phyloP scores from a whole-genome alignment of 1,139 yeast genomes.

The Candida albicans region DNA sequence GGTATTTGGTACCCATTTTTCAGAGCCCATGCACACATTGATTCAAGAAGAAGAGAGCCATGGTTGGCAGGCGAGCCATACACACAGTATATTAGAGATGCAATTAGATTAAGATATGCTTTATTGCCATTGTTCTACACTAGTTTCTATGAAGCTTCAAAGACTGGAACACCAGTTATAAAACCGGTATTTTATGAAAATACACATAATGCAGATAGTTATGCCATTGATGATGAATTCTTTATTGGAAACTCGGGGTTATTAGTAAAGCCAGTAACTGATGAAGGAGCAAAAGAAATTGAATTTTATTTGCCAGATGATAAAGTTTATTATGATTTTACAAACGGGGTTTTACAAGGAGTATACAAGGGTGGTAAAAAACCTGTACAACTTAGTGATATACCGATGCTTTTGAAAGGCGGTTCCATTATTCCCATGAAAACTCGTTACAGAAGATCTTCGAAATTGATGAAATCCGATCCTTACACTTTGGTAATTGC shows the following conservation, averaged over 20 bases:
- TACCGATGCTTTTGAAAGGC: slow-evolving; percentile 76
- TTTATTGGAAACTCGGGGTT: slow-evolving; percentile 73
- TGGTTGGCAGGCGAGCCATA: slow-evolving; percentile 80
- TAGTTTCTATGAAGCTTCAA: slow-evolving; percentile 65
- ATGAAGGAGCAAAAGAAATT: slow-evolving; percentile 41
- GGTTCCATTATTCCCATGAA: slow-evolving; percentile 73
- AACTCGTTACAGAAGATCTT: slow-evolving; percentile 76
- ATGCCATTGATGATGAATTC: slow-evolving; percentile 78
- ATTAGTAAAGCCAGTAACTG: slow-evolving; percentile 79
- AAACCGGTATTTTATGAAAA: slow-evolving; percentile 72
- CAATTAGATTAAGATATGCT: slow-evolving; percentile 70
- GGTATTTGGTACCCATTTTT: slow-evolving; percentile 97
- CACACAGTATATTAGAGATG: slow-evolving; percentile 64
- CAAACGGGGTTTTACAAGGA: slow-evolving; percentile 29
- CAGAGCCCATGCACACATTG: slow-evolving; percentile 95
- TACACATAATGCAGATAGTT: slow-evolving; percentile 52
- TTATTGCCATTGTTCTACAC: slow-evolving; percentile 82
- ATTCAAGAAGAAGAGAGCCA: slow-evolving; percentile 89
- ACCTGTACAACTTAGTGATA: slow-evolving; percentile 41
- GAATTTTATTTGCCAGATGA: slow-evolving; percentile 65
- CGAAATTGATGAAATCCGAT: slow-evolving; percentile 73
- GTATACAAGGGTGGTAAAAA: background rate
- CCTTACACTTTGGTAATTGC: slow-evolving; percentile 81
- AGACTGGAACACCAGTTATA: slow-evolving; percentile 67
- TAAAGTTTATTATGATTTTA: slow-evolving; percentile 62